Conservation (phyloP, 352 stramenopile genomes). For the Phytopythium mirpurense region DNA sequence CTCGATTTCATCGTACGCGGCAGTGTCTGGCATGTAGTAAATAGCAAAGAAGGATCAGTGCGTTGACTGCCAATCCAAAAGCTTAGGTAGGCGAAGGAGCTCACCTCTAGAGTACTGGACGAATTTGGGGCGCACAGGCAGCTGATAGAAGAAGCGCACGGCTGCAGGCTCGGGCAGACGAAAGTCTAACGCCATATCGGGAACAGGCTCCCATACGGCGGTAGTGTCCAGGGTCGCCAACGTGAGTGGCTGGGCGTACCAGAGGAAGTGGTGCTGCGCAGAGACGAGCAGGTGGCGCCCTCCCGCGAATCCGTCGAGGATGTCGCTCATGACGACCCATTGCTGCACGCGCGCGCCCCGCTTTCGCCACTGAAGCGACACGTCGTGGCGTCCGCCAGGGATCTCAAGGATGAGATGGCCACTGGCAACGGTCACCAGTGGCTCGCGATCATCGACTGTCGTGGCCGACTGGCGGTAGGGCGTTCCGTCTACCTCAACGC, state of each 20-base stretch:
- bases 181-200: constrained; percentile 51
- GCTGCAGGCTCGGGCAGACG: constrained; percentile 36
- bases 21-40: constrained; percentile 37
- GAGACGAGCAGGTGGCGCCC: constrained; percentile 58
- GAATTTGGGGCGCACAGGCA: constrained; percentile 54
- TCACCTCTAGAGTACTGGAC: constrained; percentile 46
- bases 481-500: constrained; percentile 40
- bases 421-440: constrained; percentile 43
- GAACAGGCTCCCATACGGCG: constrained; percentile 47
- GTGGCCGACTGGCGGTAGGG: constrained; percentile 65
- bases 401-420: constrained; percentile 58
- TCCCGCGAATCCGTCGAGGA: constrained; percentile 66
- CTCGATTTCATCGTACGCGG: constrained; percentile 59
- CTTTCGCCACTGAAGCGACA: constrained; percentile 71
- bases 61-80: constrained; percentile 4
- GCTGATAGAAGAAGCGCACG: constrained; percentile 69
- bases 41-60: neutral
- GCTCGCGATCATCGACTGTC: constrained; percentile 55
- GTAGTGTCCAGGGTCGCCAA: constrained; percentile 31
- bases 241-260: constrained; percentile 54
- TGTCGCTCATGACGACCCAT: constrained; percentile 56
- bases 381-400: constrained; percentile 33
- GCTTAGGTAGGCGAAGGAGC: constrained; percentile 2
- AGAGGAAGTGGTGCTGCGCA: constrained; percentile 62
- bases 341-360: constrained; percentile 34